Percentiles rank a stretch among this genome's conserved stretches.
These are phyloP conservation scores for Rhododendron ferrugineum DNA, from an alignment of 148 eudicot species.

Conservation along the genomic window DNA sequence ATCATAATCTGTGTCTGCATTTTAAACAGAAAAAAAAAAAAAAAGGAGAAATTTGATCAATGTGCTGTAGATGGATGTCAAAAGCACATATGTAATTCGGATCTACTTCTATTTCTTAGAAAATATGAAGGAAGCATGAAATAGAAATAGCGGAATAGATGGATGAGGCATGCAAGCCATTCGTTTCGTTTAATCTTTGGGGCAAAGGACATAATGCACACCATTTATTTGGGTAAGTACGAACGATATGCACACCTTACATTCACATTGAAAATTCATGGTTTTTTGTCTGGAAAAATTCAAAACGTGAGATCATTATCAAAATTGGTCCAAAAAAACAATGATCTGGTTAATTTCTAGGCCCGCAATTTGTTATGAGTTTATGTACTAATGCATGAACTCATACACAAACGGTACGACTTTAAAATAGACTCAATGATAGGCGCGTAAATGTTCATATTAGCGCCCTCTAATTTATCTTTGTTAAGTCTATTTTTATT, in stretches of 20 bases:
- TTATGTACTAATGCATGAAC: not conserved
- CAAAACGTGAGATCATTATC: not conserved
- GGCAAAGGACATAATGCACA: not conserved
- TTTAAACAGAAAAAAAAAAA: not conserved
- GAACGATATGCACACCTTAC: not conserved
- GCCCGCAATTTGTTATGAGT: not conserved
- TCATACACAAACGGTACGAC: no score
- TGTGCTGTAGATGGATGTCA: not conserved
- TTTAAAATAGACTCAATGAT: no score
- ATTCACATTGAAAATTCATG: not conserved
- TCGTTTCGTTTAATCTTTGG: not conserved
- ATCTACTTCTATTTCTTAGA: not conserved
- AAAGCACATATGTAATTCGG: not conserved
- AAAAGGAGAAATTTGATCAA: not conserved
- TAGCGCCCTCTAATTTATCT: no score
- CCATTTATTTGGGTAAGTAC: not conserved
- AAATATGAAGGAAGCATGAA: not conserved
- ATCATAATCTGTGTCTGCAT: constrained; percentile 68
- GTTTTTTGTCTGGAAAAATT: not conserved
- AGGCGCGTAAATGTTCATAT: no score
- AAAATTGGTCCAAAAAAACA: not conserved
- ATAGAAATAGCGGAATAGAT: not conserved
- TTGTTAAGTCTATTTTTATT: no score
- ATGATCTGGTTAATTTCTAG: not conserved
- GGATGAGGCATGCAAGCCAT: not conserved